These are phyloP conservation scores for Porodaedalea pini DNA, from an alignment of 1,284 basidiomycete species.

Conservation along the genomic window DNA sequence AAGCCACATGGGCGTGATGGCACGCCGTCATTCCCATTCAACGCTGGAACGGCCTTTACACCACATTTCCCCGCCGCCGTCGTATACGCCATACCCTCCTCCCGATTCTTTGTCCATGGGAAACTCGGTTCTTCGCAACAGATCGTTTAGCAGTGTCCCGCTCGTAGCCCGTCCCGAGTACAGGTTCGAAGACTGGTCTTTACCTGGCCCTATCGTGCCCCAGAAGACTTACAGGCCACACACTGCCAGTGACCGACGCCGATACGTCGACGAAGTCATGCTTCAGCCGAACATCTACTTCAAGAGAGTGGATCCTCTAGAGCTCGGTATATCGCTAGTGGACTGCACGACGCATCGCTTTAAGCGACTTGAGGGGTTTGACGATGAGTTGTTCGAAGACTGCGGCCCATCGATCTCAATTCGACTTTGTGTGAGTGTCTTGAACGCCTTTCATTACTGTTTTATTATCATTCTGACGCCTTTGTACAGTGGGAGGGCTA, in stretches of 20 bases:
- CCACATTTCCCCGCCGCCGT: not conserved
- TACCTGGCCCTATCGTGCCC: constrained; percentile 49
- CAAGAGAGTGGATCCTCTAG: constrained; percentile 43
- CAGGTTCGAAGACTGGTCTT: constrained; percentile 1
- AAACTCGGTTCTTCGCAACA: not conserved
- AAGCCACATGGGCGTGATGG: not conserved
- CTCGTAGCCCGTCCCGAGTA: constrained; percentile 28
- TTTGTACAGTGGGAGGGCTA: constrained; percentile 68
- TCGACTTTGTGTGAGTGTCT: constrained; percentile 53
- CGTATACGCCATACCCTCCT: not conserved
- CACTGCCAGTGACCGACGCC: constrained; percentile 66
- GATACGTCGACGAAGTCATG: constrained; percentile 65
- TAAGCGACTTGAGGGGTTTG: constrained; percentile 43
- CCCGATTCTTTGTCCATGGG: not conserved
- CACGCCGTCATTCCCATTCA: not conserved
- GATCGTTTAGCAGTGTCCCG: not conserved
- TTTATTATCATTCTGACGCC: not conserved
- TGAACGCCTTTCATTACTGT: constrained; percentile 11
- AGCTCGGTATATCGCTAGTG: constrained; percentile 55
- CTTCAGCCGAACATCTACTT: constrained; percentile 64
- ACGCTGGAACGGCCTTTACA: not conserved
- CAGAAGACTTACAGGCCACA: constrained; percentile 69
- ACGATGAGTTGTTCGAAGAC: constrained; percentile 60
- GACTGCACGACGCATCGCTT: constrained; percentile 47
- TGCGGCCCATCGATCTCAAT: constrained; percentile 76